These are phyloP conservation scores for Eimeria tenella DNA, from an alignment of 169 alveolate genomes.

Conservation along the genomic window DNA sequence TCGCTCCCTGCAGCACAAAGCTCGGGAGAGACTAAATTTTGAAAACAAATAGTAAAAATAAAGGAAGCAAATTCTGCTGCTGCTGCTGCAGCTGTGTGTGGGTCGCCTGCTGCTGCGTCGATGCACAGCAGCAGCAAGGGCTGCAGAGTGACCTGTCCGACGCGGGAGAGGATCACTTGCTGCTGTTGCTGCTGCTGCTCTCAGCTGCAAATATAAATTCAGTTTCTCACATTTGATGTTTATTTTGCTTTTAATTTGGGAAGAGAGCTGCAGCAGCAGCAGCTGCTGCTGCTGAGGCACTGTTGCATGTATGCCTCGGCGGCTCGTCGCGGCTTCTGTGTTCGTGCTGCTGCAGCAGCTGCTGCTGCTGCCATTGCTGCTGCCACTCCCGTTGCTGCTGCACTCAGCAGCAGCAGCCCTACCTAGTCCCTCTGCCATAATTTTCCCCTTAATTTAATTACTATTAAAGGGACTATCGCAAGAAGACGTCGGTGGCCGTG, in stretches of 20 bases:
- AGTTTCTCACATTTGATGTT: too few species aligned
- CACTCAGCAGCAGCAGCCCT: too few species aligned
- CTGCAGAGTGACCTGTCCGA: slow-evolving; percentile 14
- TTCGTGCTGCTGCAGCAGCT: background rate
- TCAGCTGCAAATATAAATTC: too few species aligned
- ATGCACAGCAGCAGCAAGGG: slow-evolving; percentile 47
- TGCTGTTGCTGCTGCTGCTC: background rate
- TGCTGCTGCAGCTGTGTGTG: slow-evolving; percentile 21
- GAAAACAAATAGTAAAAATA: background rate
- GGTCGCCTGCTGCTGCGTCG: slow-evolving; percentile 39
- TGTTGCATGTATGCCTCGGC: slow-evolving; percentile 36
- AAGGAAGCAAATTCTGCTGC: background rate
- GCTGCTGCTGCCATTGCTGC: background rate
- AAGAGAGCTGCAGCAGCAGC: slow-evolving; percentile 2
- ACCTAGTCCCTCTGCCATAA: too few species aligned
- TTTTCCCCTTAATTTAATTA: too few species aligned
- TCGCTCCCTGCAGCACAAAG: background rate
- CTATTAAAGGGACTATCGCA: too few species aligned
- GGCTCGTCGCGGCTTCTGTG: slow-evolving; percentile 31
- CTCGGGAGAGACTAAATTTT: background rate
- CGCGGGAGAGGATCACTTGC: background rate
- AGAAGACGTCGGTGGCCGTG: too few species aligned
- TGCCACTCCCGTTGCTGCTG: background rate
- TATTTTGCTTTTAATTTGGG: too few species aligned
- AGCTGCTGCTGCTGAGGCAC: background rate